These are phyloP conservation scores for Eutrema heterophyllum DNA, from an alignment of 345 rosid genomes.

Conservation along the genomic window DNA sequence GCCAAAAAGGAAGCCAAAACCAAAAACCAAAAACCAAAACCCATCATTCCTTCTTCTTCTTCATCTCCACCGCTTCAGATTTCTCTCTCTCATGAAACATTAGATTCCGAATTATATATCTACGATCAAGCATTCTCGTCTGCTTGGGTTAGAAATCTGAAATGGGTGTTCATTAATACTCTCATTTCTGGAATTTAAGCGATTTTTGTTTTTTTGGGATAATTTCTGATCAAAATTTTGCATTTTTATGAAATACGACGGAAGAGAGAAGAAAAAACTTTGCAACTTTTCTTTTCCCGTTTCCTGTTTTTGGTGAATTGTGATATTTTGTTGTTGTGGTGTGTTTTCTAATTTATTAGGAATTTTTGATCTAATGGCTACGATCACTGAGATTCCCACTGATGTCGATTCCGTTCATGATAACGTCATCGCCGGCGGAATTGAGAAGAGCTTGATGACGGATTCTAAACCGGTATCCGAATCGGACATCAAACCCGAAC, in stretches of 20 bases:
- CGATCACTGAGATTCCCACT: slow-evolving; percentile 22
- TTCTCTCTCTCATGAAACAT: neutral
- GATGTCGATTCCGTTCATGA: slow-evolving; percentile 5
- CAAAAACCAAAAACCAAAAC: slow-evolving; percentile 19
- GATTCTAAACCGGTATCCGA: slow-evolving; percentile 38
- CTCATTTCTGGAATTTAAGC: neutral
- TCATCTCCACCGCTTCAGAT: slow-evolving; percentile 7
- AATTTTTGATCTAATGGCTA: slow-evolving; percentile 28
- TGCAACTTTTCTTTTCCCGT: neutral
- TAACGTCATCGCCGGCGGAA: neutral
- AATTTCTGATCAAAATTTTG: neutral
- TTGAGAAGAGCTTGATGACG: slow-evolving; percentile 9
- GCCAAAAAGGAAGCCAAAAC: neutral
- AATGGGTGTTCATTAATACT: slow-evolving; percentile 1
- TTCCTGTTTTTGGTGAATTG: neutral
- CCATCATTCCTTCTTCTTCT: slow-evolving; percentile 21
- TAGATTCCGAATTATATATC: neutral
- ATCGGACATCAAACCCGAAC: slow-evolving; percentile 34
- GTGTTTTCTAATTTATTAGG: neutral
- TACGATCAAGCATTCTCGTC: slow-evolving; percentile 10
- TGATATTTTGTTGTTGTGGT: neutral
- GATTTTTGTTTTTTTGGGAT: neutral
- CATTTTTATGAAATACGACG: neutral
- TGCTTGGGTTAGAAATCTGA: neutral
- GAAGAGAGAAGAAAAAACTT: neutral